Base-by-base conservation (phyloP, 345 rosid genomes). In the Capsella bursapastoris region DNA sequence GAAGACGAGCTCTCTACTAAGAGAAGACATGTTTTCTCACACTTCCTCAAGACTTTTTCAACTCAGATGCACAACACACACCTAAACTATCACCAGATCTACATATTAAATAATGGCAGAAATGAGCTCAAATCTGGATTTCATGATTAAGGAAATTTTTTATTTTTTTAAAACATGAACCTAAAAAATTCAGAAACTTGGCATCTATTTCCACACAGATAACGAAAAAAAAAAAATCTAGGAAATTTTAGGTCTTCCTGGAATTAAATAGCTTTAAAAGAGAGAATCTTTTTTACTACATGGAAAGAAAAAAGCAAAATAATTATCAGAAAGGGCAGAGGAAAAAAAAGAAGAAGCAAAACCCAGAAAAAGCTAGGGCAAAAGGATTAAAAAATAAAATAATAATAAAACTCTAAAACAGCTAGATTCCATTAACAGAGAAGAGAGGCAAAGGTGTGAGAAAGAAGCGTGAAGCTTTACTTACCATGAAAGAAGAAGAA, bases 1-100 rank as follows among this genome's bases (percentile, higher is more conserved):
- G 87, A 95, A 92, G 72, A 95, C 97, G 29, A 92, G 93, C 91
- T 95, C 99, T 87, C 99, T 84, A 82, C 99, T 95, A 79, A 95
- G 97, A 83, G 97, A 92, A 37, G 99, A 92, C 97, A 93, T 93
- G 82, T 79, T 72, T 48, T 65, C 71, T 65, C 71, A 76, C 86
- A 64, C 83, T 80, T 12, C 37, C 62, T 50, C 1, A 4, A 45
- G 53, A 70, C 72, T 64, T 71, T 82, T 78, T 57, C 58, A 72
- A 57, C 67, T 74, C 71, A 81, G 84, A 78, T 59, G 70, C 78
- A 57, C 70, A 50, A 76, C 65, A 70, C 65, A 41, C 71, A 59
- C 81, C 68, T 74, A 59, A 61, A 65, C 73, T 68, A 58, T 47
- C 74, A 34, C 84, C 81, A 90, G 98, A 94, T 94, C 98, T 88